phyloP scores from a whole-genome alignment of 495 filamentous ascomycete genomes.

The Hypoxylon rickii region DNA sequence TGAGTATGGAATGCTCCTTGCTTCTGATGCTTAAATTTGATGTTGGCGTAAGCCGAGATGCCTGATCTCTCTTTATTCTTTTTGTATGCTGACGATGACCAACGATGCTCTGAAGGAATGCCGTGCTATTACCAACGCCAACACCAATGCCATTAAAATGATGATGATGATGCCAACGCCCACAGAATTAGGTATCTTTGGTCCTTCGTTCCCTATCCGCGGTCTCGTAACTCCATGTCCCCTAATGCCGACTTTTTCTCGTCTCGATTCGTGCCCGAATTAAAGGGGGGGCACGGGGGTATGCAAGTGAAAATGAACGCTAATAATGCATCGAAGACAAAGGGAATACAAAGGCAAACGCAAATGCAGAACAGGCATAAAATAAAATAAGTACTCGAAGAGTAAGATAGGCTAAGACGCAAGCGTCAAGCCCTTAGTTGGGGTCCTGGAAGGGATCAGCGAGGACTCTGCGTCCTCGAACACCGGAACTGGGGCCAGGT shows the following conservation, averaged over 20 bases:
- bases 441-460: slow-evolving; percentile 18
- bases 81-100: background rate
- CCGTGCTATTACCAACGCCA: slow-evolving; percentile 4
- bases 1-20: too few species aligned
- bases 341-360: background rate
- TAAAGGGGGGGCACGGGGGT: too few species aligned
- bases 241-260: too few species aligned
- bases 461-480: background rate
- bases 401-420: background rate
- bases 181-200: background rate
- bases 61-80: slow-evolving; percentile 30
- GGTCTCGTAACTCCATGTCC: too few species aligned
- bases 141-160: background rate
- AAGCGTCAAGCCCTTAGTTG: background rate
- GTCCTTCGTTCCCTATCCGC: background rate
- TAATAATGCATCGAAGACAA: too few species aligned
- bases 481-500: background rate
- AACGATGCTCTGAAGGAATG: slow-evolving; percentile 8
- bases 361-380: background rate
- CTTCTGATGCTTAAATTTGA: too few species aligned
- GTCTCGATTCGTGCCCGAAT: too few species aligned
- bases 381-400: background rate
- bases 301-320: too few species aligned
- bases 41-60: slow-evolving; percentile 33
- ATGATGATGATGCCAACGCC: background rate